Base-by-base conservation (phyloP, 108 stramenopile species). In the Cyclotella choctawhatcheeana region DNA sequence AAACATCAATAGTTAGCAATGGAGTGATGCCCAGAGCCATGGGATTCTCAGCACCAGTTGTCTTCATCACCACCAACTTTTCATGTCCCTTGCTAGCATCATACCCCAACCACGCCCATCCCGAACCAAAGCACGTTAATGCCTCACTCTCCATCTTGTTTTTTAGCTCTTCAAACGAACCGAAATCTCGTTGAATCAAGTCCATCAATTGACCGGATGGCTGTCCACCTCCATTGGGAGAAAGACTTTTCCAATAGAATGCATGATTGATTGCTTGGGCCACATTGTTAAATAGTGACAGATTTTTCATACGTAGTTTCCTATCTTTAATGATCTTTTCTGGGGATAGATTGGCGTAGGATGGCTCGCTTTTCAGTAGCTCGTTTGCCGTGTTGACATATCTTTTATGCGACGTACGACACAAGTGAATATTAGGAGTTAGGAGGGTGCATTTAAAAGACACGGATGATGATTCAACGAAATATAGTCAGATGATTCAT, bases 41-140 rank as follows among this genome's bases (percentile, higher is more conserved):
- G 22, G 84, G 84, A 65, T 81, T 74, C 8, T 56, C 71, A 14
- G 83, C 85, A 13, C 83, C 83, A 31, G 35, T 71, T 7, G 83
- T 84, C 26, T 72, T 77, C 3, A 52, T 68, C 21, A 84, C 73
- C 13, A 79, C 59, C 24, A 90, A 54, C 24, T 73, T 77, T 10
- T 52, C 51, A n/a, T 52, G 51, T 22, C 63, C 67, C 37, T 53
- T 67, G 16, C 44, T 71, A 37, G 44, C 63, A 81, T 93, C 76
- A 69, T 88, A 91, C 17, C 86, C 89, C n/a, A 94, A 84, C 93
- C 93, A 94, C 25, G 88, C 88, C 93, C 93, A 94, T 24, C 93
- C 93, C 14, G 87, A 88, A 34, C 93, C 93, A 60, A 89, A 89
- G 6, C 62, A 67, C 4, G 54, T 76, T 18, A 58, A 50, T 20